phyloP scores from a whole-genome alignment of 176 grass and related monocot genomes.

The Pontederia paniculata region DNA sequence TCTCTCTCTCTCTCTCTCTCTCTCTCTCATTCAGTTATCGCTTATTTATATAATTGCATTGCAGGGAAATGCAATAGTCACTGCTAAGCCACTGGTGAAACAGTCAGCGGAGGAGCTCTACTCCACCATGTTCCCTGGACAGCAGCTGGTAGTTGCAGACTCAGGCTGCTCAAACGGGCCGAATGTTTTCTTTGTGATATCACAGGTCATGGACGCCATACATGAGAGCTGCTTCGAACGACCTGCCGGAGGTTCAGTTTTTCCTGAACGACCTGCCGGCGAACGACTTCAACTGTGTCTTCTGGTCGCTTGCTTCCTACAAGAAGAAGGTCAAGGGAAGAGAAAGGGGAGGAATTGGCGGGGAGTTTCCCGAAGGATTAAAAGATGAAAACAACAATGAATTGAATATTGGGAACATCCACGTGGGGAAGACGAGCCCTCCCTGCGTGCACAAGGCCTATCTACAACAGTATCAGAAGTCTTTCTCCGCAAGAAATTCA shows the following conservation, averaged over 20 bases:
- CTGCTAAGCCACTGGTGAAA: slow-evolving; percentile 18
- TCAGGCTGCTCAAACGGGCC: slow-evolving; percentile 37
- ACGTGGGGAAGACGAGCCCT: too few species aligned
- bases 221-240: background rate
- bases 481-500: too few species aligned
- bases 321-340: slow-evolving; percentile 4
- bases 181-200: slow-evolving; percentile 26
- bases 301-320: slow-evolving; percentile 11
- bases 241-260: slow-evolving; percentile 37
- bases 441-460: too few species aligned
- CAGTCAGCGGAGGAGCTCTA: slow-evolving; percentile 11
- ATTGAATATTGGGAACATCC: too few species aligned
- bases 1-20: too few species aligned
- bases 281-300: slow-evolving; percentile 58
- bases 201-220: slow-evolving; percentile 11
- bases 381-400: too few species aligned
- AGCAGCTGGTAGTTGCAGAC: slow-evolving; percentile 30
- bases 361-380: too few species aligned
- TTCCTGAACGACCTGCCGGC: slow-evolving; percentile 48
- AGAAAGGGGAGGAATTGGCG: background rate
- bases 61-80: slow-evolving; percentile 29
- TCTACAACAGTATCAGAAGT: too few species aligned
- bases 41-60: too few species aligned
- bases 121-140: background rate
- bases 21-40: too few species aligned